These are phyloP conservation scores for Purpureocillium takamizusanense DNA, from an alignment of 2,329 filamentous ascomycete genomes.

Conservation along the genomic window DNA sequence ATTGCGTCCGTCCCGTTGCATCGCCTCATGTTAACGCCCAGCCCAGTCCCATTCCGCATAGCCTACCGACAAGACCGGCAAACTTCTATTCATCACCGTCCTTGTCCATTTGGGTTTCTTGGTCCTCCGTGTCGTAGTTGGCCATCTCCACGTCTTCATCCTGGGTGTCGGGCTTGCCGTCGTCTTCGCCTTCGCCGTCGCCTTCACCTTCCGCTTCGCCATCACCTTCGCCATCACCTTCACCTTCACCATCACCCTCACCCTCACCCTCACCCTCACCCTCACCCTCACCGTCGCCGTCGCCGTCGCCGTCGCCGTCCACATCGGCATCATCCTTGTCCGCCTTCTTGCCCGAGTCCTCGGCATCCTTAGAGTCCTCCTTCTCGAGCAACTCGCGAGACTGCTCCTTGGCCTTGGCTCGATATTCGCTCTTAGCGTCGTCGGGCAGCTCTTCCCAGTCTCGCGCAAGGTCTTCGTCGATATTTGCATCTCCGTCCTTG, in stretches of 20 bases:
- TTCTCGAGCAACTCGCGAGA: constrained; percentile 15
- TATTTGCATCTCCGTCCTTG: constrained; percentile 28
- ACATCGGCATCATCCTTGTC: constrained; percentile 5
- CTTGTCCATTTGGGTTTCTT: constrained; percentile 24
- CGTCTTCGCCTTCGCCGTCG: constrained; percentile 10
- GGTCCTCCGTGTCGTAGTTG: constrained; percentile 35
- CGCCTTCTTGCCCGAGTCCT: constrained; percentile 11
- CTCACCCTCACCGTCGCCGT: constrained; percentile 6
- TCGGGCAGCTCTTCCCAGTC: constrained; percentile 45
- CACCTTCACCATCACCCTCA: constrained; percentile 7
- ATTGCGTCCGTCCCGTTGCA: background rate
- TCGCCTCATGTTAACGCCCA: background rate
- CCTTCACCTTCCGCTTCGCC: constrained; percentile 11
- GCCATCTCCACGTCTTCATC: constrained; percentile 43
- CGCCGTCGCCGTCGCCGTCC: constrained; percentile 7
- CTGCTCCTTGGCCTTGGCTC: constrained; percentile 22
- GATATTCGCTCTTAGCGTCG: constrained; percentile 39
- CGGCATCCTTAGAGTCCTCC: constrained; percentile 16
- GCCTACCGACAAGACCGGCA: background rate
- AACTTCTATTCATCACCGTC: constrained; percentile 21
- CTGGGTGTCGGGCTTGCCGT: constrained; percentile 22
- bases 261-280: constrained; percentile 5
- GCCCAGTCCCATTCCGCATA: background rate
- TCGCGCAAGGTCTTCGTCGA: constrained; percentile 47
- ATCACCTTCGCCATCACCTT: constrained; percentile 6